These are phyloP conservation scores for Rosa multiflora DNA, from an alignment of 306 rosid species.

Conservation along the genomic window DNA sequence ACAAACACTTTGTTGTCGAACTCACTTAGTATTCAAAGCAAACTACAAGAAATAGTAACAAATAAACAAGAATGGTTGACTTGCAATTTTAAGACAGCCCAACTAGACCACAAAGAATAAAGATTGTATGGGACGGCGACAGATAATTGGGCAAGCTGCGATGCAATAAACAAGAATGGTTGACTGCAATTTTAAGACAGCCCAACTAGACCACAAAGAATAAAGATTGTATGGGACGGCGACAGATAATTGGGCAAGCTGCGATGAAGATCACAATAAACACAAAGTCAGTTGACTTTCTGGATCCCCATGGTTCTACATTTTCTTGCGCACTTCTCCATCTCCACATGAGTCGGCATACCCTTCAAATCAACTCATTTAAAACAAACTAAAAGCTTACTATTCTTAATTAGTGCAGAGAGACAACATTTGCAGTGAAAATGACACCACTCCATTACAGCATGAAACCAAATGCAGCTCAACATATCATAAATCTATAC, in stretches of 20 bases:
- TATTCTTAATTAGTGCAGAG: constrained; percentile 25
- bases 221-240: constrained; percentile 18
- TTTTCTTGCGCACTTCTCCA: constrained; percentile 23
- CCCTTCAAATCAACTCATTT: constrained; percentile 12
- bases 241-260: constrained; percentile 23
- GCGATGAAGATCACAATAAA: constrained; percentile 30
- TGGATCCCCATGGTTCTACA: constrained; percentile 25
- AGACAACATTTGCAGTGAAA: constrained; percentile 20
- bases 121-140: constrained; percentile 15
- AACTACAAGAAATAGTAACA: constrained; percentile 10
- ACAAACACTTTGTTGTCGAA: not conserved
- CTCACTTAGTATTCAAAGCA: constrained; percentile 6
- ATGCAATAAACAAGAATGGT: constrained; percentile 16
- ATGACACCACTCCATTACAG: constrained; percentile 15
- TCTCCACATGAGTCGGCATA: constrained; percentile 24
- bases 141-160: too few species aligned
- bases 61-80: constrained; percentile 31
- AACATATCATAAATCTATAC: constrained; percentile 24
- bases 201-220: constrained; percentile 34
- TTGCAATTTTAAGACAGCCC: constrained; percentile 37
- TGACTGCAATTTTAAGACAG: constrained; percentile 43
- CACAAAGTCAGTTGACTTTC: constrained; percentile 47
- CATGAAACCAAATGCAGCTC: constrained; percentile 21
- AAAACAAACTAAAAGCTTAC: constrained; percentile 10
- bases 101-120: constrained; percentile 32